These are phyloP conservation scores for Sporothrix brasiliensis DNA, from an alignment of 2,329 filamentous ascomycete genomes.

Conservation along the genomic window DNA sequence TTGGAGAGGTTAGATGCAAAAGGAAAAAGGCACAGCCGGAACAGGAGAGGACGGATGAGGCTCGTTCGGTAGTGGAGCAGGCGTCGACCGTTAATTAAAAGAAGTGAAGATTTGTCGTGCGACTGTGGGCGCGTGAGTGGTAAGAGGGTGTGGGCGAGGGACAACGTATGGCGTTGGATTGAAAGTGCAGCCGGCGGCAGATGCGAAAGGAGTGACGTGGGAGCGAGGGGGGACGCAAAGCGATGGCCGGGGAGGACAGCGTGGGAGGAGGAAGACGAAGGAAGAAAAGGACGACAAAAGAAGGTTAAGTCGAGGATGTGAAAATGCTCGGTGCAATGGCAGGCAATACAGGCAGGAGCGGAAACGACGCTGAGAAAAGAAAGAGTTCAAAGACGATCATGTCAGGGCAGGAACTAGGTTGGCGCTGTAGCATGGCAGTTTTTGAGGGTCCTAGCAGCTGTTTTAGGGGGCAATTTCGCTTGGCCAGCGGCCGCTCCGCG, in stretches of 20 bases:
- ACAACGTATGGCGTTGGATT: constrained; percentile 5
- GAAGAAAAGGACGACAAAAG: background rate
- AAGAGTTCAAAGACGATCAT: constrained; percentile 11
- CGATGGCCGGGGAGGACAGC: background rate
- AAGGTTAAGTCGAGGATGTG: constrained; percentile 5
- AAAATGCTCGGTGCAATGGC: background rate
- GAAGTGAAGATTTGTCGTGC: constrained; percentile 32
- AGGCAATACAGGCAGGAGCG: background rate
- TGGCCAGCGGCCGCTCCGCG: constrained; percentile 23
- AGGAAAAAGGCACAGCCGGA: constrained; percentile 16
- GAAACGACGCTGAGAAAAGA: background rate
- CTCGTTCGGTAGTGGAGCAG: constrained; percentile 34
- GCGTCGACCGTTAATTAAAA: constrained; percentile 33
- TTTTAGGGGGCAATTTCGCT: constrained; percentile 29
- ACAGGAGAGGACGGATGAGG: constrained; percentile 27
- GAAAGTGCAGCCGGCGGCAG: constrained; percentile 23
- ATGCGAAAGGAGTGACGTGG: constrained; percentile 24
- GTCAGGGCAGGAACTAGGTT: constrained; percentile 2
- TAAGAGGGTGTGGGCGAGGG: background rate
- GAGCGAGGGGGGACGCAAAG: background rate
- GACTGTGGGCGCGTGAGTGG: constrained; percentile 25
- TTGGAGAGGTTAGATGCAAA: background rate
- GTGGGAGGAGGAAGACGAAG: constrained; percentile 9
- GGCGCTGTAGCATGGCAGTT: constrained; percentile 9
- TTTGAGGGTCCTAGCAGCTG: constrained; percentile 21